A percentile compares a stretch with the other conserved stretches of the same genome.
These are phyloP conservation scores for Oleoguttula mirabilis DNA, from an alignment of 495 filamentous ascomycete species.

Conservation along the genomic window DNA sequence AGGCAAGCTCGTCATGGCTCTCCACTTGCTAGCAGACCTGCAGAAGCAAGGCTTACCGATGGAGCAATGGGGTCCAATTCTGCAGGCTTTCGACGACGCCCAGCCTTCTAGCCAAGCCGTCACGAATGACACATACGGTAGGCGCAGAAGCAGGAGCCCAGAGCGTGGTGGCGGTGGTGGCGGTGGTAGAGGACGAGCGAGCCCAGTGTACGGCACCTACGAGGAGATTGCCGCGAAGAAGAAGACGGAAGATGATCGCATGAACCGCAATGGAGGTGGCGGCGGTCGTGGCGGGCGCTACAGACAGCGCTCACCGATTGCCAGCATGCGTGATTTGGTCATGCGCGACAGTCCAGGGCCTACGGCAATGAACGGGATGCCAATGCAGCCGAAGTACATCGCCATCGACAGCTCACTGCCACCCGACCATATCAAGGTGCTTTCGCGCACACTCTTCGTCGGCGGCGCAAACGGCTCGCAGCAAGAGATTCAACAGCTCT, in stretches of 20 bases:
- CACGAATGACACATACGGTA: slow-evolving; percentile 2
- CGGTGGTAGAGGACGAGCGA: slow-evolving; percentile 36
- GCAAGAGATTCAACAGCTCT: slow-evolving; percentile 62
- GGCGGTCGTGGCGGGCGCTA: slow-evolving; percentile 41
- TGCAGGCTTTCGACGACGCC: slow-evolving; percentile 13
- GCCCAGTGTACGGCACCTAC: slow-evolving; percentile 53
- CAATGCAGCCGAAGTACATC: slow-evolving; percentile 61
- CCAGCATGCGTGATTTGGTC: slow-evolving; percentile 29
- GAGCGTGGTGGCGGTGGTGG: slow-evolving; percentile 22
- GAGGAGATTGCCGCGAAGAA: slow-evolving; percentile 22
- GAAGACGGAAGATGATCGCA: slow-evolving; percentile 13
- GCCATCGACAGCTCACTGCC: slow-evolving; percentile 66
- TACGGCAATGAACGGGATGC: slow-evolving; percentile 31
- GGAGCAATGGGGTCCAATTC: slow-evolving; percentile 20
- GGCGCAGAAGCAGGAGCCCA: slow-evolving; percentile 28
- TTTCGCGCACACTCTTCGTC: slow-evolving; percentile 91
- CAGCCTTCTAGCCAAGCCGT: slow-evolving; percentile 5
- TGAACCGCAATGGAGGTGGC: slow-evolving; percentile 20
- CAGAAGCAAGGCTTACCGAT: slow-evolving; percentile 20
- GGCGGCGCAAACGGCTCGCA: slow-evolving; percentile 86
- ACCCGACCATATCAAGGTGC: slow-evolving; percentile 71
- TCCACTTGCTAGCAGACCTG: slow-evolving; percentile 18
- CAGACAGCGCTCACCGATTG: slow-evolving; percentile 71
- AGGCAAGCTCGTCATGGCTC: slow-evolving; percentile 14
- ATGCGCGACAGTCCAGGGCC: slow-evolving; percentile 25